phyloP scores from a whole-genome alignment of 495 filamentous ascomycete genomes.

The Lindgomyces ingoldianus region DNA sequence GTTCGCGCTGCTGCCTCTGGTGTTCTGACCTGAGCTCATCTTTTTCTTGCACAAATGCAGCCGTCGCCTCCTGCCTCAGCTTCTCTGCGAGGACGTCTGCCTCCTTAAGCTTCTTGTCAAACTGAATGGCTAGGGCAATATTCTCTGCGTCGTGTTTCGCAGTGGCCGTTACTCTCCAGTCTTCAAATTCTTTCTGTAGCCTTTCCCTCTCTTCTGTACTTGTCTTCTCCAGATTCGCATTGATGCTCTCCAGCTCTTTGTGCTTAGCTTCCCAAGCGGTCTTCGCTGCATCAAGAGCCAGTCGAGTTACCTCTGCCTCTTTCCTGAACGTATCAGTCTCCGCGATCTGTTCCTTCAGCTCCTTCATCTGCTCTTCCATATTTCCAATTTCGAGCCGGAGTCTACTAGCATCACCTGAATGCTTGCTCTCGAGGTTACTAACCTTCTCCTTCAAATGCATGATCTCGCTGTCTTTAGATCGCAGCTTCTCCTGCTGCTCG shows the following conservation, averaged over 20 bases:
- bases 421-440: constrained; percentile 23
- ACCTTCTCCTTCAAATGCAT: constrained; percentile 34
- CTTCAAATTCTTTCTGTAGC: constrained; percentile 29
- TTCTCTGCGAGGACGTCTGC: constrained; percentile 27
- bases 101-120: constrained; percentile 36
- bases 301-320: constrained; percentile 23
- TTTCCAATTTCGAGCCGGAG: constrained; percentile 41
- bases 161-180: constrained; percentile 32
- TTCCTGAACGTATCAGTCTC: constrained; percentile 18
- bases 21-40: constrained; percentile 30
- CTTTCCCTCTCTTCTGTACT: constrained; percentile 26
- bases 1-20: constrained; percentile 31
- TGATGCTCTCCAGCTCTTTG: constrained; percentile 19
- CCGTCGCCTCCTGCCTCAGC: constrained; percentile 19
- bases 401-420: constrained; percentile 36
- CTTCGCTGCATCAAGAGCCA: constrained; percentile 23
- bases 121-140: constrained; percentile 32
- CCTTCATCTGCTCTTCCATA: constrained; percentile 42
- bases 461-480: constrained; percentile 39
- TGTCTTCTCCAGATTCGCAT: constrained; percentile 24
- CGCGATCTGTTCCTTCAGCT: constrained; percentile 33
- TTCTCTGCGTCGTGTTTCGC: constrained; percentile 30
- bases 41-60: constrained; percentile 31
- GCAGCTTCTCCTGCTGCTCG: constrained; percentile 37
- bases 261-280: constrained; percentile 16